Evolutionary conservation across 768 basidiomycete genomes (phyloP).

Genomic region (Coprinellus aureogranulatus): DNA sequence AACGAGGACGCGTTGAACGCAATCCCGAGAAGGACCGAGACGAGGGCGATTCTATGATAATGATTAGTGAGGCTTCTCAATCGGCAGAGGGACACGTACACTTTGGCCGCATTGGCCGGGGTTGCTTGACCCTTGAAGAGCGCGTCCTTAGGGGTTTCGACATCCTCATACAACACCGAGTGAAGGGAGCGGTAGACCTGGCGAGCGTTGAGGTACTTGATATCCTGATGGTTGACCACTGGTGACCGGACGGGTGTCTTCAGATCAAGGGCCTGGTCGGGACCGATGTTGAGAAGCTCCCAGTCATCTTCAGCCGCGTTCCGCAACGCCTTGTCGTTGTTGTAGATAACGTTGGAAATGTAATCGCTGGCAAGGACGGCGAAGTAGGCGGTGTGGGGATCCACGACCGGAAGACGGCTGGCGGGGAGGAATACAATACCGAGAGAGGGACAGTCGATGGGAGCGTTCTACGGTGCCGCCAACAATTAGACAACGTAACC

Average conservation of each 20-base stretch:
- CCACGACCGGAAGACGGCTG: constrained; percentile 32
- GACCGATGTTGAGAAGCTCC: constrained; percentile 42
- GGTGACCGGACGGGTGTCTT: constrained; percentile 28
- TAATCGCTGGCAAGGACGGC: constrained; percentile 42
- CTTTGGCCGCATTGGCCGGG: constrained; percentile 57
- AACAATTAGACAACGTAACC: constrained; percentile 22
- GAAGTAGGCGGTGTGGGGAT: constrained; percentile 50
- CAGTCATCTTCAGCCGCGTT: constrained; percentile 40
- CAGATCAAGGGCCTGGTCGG: constrained; percentile 39
- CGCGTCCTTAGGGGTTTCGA: constrained; percentile 34
- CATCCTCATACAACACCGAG: constrained; percentile 34
- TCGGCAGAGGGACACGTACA: constrained; percentile 46
- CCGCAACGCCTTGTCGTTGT: constrained; percentile 19
- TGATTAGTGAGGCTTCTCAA: constrained; percentile 9
- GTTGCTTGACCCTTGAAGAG: constrained; percentile 30
- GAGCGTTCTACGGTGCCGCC: constrained; percentile 32
- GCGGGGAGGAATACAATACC: constrained; percentile 69
- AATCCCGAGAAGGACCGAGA: constrained; percentile 67
- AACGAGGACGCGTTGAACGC: constrained; percentile 52
- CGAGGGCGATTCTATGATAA: constrained; percentile 57
- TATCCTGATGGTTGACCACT: constrained; percentile 47
- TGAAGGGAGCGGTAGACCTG: constrained; percentile 47
- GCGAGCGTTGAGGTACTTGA: constrained; percentile 42
- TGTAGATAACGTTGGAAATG: constrained; percentile 25
- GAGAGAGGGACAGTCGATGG: constrained; percentile 49